phyloP scores from a whole-genome alignment of 2,329 filamentous ascomycete genomes.

The Pleoardoris graminearum region DNA sequence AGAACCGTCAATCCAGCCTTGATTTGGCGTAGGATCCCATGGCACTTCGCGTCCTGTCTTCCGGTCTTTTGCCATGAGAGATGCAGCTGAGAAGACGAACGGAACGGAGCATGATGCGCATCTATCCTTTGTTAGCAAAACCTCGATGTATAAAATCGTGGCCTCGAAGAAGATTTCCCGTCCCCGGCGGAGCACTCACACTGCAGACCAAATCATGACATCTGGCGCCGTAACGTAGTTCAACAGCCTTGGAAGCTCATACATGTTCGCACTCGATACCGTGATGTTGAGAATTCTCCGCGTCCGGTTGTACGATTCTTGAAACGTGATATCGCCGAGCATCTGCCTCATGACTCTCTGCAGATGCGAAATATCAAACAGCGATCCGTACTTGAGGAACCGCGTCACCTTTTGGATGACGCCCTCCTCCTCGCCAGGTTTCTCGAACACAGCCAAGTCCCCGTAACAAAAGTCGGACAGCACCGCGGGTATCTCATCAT shows the following conservation, averaged over 20 bases:
- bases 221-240: conserved; percentile 95
- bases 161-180: neutral
- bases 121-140: conserved; percentile 37
- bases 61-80: conserved; percentile 82
- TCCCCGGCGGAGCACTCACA: conserved; percentile 54
- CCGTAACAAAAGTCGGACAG: conserved; percentile 74
- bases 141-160: neutral
- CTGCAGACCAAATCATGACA: conserved; percentile 94
- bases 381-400: conserved; percentile 77
- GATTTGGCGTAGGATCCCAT: conserved; percentile 82
- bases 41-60: conserved; percentile 74
- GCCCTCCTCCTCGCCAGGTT: conserved; percentile 61
- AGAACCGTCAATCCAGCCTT: conserved; percentile 87
- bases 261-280: conserved; percentile 83
- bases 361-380: conserved; percentile 83
- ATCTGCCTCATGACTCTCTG: conserved; percentile 78
- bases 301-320: conserved; percentile 94
- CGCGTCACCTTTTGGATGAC: conserved; percentile 70
- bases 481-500: conserved; percentile 74
- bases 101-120: conserved; percentile 95
- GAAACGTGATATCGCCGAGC: conserved; percentile 89
- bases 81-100: conserved; percentile 77
- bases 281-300: conserved; percentile 90
- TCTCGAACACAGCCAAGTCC: conserved; percentile 80
- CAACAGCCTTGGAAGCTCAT: conserved; percentile 81